Conservation (phyloP, 441 rosid species). For the Gossypium schwendimanii region DNA sequence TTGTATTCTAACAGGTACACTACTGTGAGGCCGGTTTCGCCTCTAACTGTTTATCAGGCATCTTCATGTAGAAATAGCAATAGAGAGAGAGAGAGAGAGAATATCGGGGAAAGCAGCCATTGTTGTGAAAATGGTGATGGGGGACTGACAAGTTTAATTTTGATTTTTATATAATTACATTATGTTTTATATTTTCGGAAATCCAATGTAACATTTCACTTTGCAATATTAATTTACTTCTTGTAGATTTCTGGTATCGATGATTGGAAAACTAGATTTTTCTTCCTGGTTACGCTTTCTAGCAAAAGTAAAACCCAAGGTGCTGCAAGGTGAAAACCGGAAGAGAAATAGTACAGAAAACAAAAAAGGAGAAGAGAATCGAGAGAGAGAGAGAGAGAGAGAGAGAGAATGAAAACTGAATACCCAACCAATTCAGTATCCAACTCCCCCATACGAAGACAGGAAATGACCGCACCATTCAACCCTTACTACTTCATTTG, state of each 20-base stretch:
- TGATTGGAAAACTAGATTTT: not conserved
- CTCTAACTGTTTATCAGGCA: slow-evolving; percentile 18
- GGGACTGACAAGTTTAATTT: slow-evolving; percentile 13
- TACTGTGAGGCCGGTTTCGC: slow-evolving; percentile 14
- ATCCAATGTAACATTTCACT: slow-evolving; percentile 7
- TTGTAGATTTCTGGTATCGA: slow-evolving; percentile 16
- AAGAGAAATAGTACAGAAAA: too few relatives aligned
- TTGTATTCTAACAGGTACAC: slow-evolving; percentile 14
- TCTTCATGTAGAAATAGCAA: slow-evolving; percentile 10
- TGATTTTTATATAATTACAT: slow-evolving; percentile 1
- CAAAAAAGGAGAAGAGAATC: too few relatives aligned
- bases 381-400: too few relatives aligned
- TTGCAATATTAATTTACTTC: slow-evolving; percentile 8
- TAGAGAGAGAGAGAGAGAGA: slow-evolving; percentile 9
- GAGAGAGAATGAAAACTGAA: too few relatives aligned
- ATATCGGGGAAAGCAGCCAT: not conserved
- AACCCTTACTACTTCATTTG: too few relatives aligned
- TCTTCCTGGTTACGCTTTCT: not conserved
- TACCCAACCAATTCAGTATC: too few relatives aligned
- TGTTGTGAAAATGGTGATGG: slow-evolving; percentile 11
- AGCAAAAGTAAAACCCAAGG: too few relatives aligned
- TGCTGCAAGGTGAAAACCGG: too few relatives aligned
- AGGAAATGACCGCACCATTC: too few relatives aligned
- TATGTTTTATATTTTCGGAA: not conserved
- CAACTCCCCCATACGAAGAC: too few relatives aligned